Conservation (phyloP, 192 early-diverging fungal species). For the Coemansia furcata region DNA sequence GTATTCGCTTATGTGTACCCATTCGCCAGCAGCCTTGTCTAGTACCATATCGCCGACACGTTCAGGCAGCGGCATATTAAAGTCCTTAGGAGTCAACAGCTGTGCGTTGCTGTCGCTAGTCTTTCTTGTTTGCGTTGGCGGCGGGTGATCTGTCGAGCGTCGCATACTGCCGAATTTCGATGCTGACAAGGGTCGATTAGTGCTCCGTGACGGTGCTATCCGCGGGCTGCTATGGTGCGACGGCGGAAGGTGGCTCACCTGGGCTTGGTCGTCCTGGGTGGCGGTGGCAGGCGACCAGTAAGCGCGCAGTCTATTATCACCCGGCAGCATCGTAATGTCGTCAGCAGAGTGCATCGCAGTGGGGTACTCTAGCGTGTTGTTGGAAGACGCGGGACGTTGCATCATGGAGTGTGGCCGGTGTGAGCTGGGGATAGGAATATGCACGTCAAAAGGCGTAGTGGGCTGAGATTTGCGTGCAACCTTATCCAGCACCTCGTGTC, state of each 20-base stretch:
- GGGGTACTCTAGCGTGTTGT: neutral
- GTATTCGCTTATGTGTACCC: conserved; percentile 44
- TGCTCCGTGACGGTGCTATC: neutral
- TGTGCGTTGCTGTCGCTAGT: conserved; percentile 43
- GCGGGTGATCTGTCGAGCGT: conserved; percentile 16
- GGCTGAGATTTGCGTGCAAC: conserved; percentile 46
- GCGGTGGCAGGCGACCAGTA: conserved; percentile 19
- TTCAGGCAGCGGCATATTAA: conserved; percentile 29
- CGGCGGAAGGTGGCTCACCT: neutral
- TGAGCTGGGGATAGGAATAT: conserved; percentile 11
- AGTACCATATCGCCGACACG: conserved; percentile 50
- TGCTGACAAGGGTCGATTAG: conserved; percentile 5
- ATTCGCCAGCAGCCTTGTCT: conserved; percentile 35
- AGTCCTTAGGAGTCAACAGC: conserved; percentile 36
- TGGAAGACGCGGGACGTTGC: conserved; percentile 18
- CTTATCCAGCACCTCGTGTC: conserved; percentile 48
- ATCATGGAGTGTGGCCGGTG: conserved; percentile 15
- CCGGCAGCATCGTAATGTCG: conserved; percentile 42
- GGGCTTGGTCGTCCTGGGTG: conserved; percentile 11
- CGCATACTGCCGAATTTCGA: conserved; percentile 24
- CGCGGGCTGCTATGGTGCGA: conserved; percentile 14
- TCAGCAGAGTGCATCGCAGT: neutral
- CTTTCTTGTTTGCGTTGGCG: conserved; percentile 33
- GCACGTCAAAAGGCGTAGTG: conserved; percentile 28
- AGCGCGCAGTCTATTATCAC: conserved; percentile 25